Conservation (phyloP, 148 eudicot genomes). For the Linanthus parryae region DNA sequence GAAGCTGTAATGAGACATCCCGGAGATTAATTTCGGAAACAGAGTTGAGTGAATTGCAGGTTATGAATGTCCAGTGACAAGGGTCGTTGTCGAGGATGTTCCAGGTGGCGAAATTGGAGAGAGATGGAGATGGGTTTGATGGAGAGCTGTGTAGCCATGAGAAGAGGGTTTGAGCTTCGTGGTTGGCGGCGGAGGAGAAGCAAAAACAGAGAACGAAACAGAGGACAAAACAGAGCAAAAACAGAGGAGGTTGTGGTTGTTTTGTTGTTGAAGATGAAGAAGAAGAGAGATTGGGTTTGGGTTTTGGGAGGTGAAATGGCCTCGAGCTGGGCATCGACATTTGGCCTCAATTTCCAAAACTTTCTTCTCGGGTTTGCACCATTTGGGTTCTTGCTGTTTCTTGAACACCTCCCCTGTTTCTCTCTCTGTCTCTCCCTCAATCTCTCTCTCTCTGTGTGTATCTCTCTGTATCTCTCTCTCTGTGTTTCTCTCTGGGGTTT, state of each 20-base stretch:
- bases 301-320: constrained; percentile 23
- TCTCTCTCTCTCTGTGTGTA: no score
- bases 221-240: constrained; percentile 7
- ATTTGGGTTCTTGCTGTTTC: constrained; percentile 14
- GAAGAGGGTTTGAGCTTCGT: constrained; percentile 36
- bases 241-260: background rate
- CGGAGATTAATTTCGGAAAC: constrained; percentile 45
- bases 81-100: constrained; percentile 46
- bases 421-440: constrained; percentile 5
- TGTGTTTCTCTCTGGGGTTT: constrained; percentile 18
- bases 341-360: constrained; percentile 56
- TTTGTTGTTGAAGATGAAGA: constrained; percentile 7
- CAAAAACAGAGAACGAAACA: constrained; percentile 6
- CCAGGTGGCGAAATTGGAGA: constrained; percentile 42
- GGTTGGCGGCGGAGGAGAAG: constrained; percentile 21
- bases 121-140: constrained; percentile 10
- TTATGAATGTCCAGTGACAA: constrained; percentile 69
- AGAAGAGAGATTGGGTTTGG: constrained; percentile 1
- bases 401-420: no score
- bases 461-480: constrained; percentile 5
- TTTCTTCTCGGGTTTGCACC: constrained; percentile 42
- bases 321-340: constrained; percentile 47
- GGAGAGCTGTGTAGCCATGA: constrained; percentile 51
- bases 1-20: constrained; percentile 33
- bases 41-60: constrained; percentile 38